Evolutionary conservation across 306 rosid species (phyloP), one percentile per base, ranked within the genome.

Genomic region (Prunus kanzakura): DNA sequence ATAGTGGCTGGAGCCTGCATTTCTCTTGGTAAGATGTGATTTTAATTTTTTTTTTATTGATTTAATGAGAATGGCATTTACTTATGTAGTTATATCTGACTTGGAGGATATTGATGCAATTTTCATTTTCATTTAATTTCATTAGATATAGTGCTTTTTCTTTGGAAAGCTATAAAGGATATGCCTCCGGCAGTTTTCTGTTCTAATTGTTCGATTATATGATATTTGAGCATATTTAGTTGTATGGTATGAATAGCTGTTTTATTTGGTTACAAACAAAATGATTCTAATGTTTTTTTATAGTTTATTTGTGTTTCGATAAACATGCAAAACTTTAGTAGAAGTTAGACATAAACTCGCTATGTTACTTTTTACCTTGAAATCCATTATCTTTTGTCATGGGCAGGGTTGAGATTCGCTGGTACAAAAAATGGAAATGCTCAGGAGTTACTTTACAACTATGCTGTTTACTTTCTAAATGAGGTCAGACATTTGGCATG

Each of bases 1-100:
- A 91, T 94, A 78, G 91, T 92, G 65, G 86, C 93, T 82, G 97
- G 98, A 81, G 96, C 97, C 76, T 92, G 98, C 79, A 89, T 94
- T 76, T 92, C 98, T 64, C 86, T 94, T 67, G 98, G 97, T 94
- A 86, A 85, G 84, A 22, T 78, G 71, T 63, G 50, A 52, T 68
- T 82, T 81, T 51, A 13, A 11, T 71, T 2, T 30, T 71, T 20
- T 20, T 2, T 2, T 30, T 8, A 8, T 23, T 69, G 49, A 46
- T 73, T 19, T 50, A 41, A 29, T 35, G 29, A 22, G 14, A 68
- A 55, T 22, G 15, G 27, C 7, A 43, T 20, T 49, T 16, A 51
- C 23, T 35, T 23, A 58, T 69, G 18, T 16, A 19, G 18, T 58
- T 41, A 22, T 9, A 72, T 72, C 76, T 23, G 11, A 22, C 23